phyloP scores from a whole-genome alignment of 2,329 filamentous ascomycete species.

The Xylaria digitata region DNA sequence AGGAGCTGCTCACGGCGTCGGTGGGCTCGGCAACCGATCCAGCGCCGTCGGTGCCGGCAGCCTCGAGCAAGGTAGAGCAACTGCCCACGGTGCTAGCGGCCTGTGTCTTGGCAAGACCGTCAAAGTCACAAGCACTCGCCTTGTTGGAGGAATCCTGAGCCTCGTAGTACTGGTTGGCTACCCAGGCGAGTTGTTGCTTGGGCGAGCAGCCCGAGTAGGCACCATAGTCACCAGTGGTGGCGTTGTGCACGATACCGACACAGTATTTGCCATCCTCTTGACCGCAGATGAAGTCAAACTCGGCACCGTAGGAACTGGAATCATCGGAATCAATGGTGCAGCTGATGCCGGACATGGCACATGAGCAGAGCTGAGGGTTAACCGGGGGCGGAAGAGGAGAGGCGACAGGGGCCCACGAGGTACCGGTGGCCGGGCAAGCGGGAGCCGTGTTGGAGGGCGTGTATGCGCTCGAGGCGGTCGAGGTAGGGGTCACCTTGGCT shows the following conservation, averaged over 20 bases:
- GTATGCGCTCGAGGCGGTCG: conserved; percentile 75
- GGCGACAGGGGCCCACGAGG: conserved; percentile 75
- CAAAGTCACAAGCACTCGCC: conserved; percentile 75
- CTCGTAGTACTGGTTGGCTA: conserved; percentile 77
- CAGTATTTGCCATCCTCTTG: conserved; percentile 64
- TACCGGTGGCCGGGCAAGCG: conserved; percentile 74
- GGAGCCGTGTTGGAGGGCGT: conserved; percentile 76
- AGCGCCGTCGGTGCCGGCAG: conserved; percentile 71
- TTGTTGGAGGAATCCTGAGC: conserved; percentile 60
- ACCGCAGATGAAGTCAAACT: conserved; percentile 82
- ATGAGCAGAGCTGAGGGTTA: conserved; percentile 81
- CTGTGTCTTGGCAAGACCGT: conserved; percentile 70
- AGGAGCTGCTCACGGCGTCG: conserved; percentile 54
- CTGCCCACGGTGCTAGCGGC: conserved; percentile 58
- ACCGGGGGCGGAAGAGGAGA: conserved; percentile 82
- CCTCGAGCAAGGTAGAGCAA: conserved; percentile 70
- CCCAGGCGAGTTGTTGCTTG: conserved; percentile 77
- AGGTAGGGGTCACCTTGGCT: conserved; percentile 72
- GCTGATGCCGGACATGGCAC: conserved; percentile 80
- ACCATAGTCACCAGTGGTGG: conserved; percentile 75
- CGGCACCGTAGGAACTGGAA: conserved; percentile 68
- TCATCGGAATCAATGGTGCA: conserved; percentile 73
- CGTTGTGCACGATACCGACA: conserved; percentile 75
- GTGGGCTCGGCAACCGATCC: conserved; percentile 64
- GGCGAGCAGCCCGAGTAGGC: conserved; percentile 81